Base-by-base conservation (phyloP, 352 stramenopile species). In the Globisporangium cystogenes region DNA sequence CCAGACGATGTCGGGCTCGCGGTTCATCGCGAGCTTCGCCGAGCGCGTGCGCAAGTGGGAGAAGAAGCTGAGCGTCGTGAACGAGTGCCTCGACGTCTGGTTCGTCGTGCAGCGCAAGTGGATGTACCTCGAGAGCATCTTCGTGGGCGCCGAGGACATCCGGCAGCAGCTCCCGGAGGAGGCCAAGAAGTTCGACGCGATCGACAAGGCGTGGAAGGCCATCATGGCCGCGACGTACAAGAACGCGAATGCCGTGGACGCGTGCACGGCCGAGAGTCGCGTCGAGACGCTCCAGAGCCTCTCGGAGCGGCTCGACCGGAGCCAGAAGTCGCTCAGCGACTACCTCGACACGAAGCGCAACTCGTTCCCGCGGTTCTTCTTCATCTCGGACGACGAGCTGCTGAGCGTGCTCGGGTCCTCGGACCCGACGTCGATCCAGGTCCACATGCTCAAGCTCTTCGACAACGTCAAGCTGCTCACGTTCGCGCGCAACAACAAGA, bases 51-150 rank as follows among this genome's bases (percentile, higher is more conserved):
- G 90, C 44, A 89, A 86, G 54, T 98, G 91, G 91, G 91, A 98
- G 53, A 94, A 93, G 49, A 84, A 75, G 10, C 72, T 98, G 7
- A 80, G 93, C 20, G 68, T 93, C 7, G 87, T 98, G 43, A 95
- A 93, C 57, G 91, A 98, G 48, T 95, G 81, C 31, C 51, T 98
- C 0, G 89, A 98, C 58, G 76, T 96, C 55, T 97, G 90, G 90
- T 97, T 96, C 51, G 76, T 95, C 23, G 91, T 98, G 16, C 91
- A 98, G 69, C 82, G 88, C 31, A 96, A 98, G 68, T 98, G 91
- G 91, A 97, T 97, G 90, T 98, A 98, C 58, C 78, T 98, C 18
- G 91, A 98, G 57, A 95, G 82, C 53, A 98, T 98, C 60, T 98
- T 98, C 51, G 85, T 97, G 12, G 89, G 89, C 3, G 86, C 87